A percentile compares a stretch with the other conserved stretches of the same genome.
These are phyloP conservation scores for Cercospora citrullina DNA, from an alignment of 2,329 filamentous ascomycete genomes.

Conservation along the genomic window DNA sequence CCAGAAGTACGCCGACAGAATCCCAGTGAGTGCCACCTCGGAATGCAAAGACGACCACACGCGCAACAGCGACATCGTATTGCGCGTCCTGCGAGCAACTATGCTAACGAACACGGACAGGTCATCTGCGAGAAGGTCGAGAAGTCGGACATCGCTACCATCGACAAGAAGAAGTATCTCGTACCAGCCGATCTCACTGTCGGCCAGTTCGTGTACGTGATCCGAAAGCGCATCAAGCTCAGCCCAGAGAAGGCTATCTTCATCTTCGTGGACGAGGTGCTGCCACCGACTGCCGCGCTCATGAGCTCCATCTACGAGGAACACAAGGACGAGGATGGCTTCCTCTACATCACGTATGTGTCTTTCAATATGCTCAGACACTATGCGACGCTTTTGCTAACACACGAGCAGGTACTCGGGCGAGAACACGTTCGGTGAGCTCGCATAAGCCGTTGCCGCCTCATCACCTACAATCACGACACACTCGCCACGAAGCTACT, in stretches of 20 bases:
- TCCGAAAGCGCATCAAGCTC: conserved; percentile 99
- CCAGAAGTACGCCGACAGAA: conserved; percentile 97
- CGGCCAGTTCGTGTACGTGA: conserved; percentile 99
- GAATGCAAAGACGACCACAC: not conserved
- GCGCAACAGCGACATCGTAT: not conserved
- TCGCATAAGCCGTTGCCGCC: conserved; percentile 35
- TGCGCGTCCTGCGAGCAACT: not conserved
- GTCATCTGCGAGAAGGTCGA: conserved; percentile 99
- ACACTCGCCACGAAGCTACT: conserved; percentile 10
- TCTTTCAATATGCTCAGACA: not conserved
- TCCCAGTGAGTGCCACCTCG: conserved; percentile 70
- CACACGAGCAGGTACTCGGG: conserved; percentile 74
- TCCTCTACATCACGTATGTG: conserved; percentile 93
- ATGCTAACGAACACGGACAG: conserved; percentile 49
- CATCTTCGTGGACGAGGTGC: conserved; percentile 98
- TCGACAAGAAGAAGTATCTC: conserved; percentile 99
- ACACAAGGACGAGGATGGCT: conserved; percentile 85
- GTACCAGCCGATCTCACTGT: conserved; percentile 97
- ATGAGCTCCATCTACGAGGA: conserved; percentile 99
- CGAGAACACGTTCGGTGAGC: conserved; percentile 92
- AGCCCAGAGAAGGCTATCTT: conserved; percentile 99
- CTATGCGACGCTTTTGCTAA: conserved; percentile 17
- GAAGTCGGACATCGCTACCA: conserved; percentile 98
- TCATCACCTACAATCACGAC: conserved; percentile 9
- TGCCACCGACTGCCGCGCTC: conserved; percentile 91